Evolutionary conservation across 371 early-diverging fungal species (phyloP), one percentile per base, ranked within the genome.

Genomic region (Mucor indicus): DNA sequence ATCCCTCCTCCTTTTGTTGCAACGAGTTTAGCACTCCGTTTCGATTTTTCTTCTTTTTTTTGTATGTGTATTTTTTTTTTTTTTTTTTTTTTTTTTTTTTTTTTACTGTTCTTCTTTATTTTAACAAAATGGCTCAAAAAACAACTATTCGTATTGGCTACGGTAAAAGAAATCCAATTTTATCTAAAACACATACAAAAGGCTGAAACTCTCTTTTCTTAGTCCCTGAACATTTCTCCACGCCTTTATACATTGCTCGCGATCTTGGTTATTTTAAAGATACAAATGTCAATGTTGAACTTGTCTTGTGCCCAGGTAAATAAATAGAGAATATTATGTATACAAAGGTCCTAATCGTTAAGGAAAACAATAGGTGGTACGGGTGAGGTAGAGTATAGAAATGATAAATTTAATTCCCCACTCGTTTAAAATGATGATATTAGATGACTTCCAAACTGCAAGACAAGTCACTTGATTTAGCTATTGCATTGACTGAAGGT

Each of bases 151-250:
- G 69, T 23, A 62, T 72, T 48, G 72, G 72, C 27, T 72, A 72
- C 42, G 72, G 72, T 72, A 68, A 48, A 20, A 4, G 6, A 12
- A 39, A 21, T 38, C 13, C 2, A 31, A 39, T 6, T 24, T 27
- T 8, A 5, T 10, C 9, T 16, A 16, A 13, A 4, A 21, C 40
- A 19, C 31, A 11, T 35, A 2, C 5, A 20, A 15, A 2, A 6
- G 29, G 2, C 12, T 27, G n/a, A n/a, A n/a, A 12, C 3, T 11
- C 27, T 38, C 4, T 37, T 43, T 2, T 27, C 15, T 8, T 60
- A 83, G 92, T 92, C 7, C 93, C 93, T 13, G 93, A 92, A 62
- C 93, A 92, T 62, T 92, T 92, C 63, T 89, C 89, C 0, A 83
- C 86, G 4, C 93, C 93, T 15, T 68, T 92, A 41, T 80, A 85